Conservation (phyloP, 164 flowering plant genomes). For the Brasenia schreberi region DNA sequence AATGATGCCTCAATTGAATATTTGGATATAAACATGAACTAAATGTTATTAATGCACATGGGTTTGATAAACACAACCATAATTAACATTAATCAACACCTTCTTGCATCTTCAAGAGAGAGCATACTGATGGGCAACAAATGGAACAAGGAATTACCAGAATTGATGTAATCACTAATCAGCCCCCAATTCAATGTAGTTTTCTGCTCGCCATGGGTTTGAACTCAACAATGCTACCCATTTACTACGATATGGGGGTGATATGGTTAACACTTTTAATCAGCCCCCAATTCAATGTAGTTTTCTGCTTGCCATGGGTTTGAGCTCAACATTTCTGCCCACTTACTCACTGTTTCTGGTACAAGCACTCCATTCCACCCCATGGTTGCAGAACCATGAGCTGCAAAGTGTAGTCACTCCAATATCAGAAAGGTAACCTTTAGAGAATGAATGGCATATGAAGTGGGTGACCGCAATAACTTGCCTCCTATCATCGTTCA, state of each 20-base stretch:
- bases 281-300: neutral
- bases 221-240: neutral
- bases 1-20: too few species aligned
- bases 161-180: too few species aligned
- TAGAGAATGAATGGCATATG: neutral
- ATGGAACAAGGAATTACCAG: too few species aligned
- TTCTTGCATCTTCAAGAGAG: constrained; percentile 18
- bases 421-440: neutral
- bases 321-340: neutral
- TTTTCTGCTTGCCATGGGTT: neutral
- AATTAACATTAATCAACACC: too few species aligned
- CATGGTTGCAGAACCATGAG: neutral
- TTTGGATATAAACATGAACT: too few species aligned
- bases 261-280: too few species aligned
- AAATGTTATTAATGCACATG: too few species aligned
- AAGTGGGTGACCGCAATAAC: neutral
- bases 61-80: too few species aligned
- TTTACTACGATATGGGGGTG: too few species aligned
- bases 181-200: neutral
- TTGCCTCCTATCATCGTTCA: neutral
- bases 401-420: neutral
- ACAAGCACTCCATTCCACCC: neutral
- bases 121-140: constrained; percentile 12
- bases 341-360: constrained; percentile 1
- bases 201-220: neutral